Conservation (phyloP, 169 alveolate genomes). For the Cryptosporidium xiaoi region DNA sequence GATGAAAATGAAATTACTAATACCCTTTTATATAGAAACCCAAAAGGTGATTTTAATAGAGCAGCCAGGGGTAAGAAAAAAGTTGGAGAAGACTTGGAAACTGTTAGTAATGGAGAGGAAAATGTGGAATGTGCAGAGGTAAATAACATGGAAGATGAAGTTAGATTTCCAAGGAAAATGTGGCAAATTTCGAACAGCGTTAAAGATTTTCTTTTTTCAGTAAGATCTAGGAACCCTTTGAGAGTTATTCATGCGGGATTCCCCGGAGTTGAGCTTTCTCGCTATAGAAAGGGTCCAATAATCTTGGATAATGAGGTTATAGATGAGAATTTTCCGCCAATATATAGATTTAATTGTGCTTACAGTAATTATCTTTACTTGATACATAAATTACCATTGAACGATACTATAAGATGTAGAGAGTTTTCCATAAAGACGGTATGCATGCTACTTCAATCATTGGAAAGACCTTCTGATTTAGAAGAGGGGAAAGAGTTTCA, state of each 20-base stretch:
- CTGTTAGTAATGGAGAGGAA: not conserved
- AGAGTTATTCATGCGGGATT: conserved; percentile 70
- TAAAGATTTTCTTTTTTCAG: conserved; percentile 14
- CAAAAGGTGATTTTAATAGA: conserved; percentile 71
- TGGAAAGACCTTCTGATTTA: conserved; percentile 22
- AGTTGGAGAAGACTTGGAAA: not conserved
- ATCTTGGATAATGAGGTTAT: conserved; percentile 10
- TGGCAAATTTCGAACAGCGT: conserved; percentile 60
- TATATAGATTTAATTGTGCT: conserved; percentile 66
- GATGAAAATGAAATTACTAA: conserved; percentile 14
- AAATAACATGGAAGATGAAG: conserved; percentile 19
- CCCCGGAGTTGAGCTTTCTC: conserved; percentile 63
- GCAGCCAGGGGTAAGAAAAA: conserved; percentile 24
- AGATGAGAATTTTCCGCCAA: conserved; percentile 50
- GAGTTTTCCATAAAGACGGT: conserved; percentile 33
- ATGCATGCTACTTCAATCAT: conserved; percentile 19
- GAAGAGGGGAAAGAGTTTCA: conserved; percentile 50
- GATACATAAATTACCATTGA: conserved; percentile 16
- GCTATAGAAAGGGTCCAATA: conserved; percentile 68
- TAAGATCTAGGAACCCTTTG: conserved; percentile 41
- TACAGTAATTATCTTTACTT: conserved; percentile 16
- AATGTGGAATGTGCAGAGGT: not conserved
- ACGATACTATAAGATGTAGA: conserved; percentile 49
- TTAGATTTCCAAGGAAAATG: conserved; percentile 61
- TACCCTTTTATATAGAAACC: conserved; percentile 61